Base-by-base conservation (phyloP, 1,284 basidiomycete species). In the Athelia psychrophila region DNA sequence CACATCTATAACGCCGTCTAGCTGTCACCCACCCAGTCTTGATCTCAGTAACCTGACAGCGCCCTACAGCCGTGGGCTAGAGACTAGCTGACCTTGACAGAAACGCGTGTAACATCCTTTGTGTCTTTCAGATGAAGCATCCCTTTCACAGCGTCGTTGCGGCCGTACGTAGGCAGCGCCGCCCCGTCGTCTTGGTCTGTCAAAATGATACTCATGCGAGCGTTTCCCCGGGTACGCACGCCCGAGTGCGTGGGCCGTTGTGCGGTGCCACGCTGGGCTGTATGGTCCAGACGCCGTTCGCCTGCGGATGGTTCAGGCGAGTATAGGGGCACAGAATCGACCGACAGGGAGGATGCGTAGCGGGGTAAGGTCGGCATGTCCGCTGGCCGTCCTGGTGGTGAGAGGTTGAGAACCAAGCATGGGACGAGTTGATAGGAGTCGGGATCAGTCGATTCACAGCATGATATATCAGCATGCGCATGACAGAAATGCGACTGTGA, bases 1-100 rank as follows among this genome's bases (percentile, higher is more conserved):
- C 16, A 77, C 51, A n/a, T 56, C 61, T 48, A 77, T 62, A 19
- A 63, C 64, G 4, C 75, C 75, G 40, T 70, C 67, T 22, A 78
- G 56, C 77, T 79, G 48, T 18, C 22, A 16, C 9, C 18, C 38
- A 23, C 5, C 6, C 27, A 30, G 27, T 30, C 27, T 30, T n/a
- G 16, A 23, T 42, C 22, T 42, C 33, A 35, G 30, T 19, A 35
- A 46, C 9, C n/a, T 25, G 18, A n/a, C 10, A 20, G 33, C 44
- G 12, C 10, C 15, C 15, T 19, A 47, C 13, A 50, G 19, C 30
- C 13, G 6, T 30, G 27, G 42, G 16, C 44, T n/a, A n/a, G n/a
- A n/a, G n/a, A 15, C 22, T 36, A 22, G 51, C 60, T 35, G 49
- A 73, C 71, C 67, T 71, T 71, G 13, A 68, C 54, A n/a, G 58